Base-by-base conservation (phyloP, 1,284 basidiomycete species). In the Pisolithus thermaeus region DNA sequence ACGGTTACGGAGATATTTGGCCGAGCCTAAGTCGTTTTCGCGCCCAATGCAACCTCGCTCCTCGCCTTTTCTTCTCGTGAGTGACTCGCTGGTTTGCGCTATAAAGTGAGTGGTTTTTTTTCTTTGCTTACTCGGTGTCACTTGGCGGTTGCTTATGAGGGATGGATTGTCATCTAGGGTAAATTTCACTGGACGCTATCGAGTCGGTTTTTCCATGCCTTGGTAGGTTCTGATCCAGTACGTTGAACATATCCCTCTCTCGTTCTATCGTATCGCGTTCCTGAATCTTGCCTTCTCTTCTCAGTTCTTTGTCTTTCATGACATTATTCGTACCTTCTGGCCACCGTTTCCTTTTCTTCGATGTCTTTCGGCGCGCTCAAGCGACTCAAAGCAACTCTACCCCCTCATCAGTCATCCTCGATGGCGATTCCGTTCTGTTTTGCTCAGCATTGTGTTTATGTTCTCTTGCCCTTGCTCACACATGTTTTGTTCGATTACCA, bases 1-100 rank as follows among this genome's bases (percentile, higher is more conserved):
- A 79, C 76, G 37, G 70, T 79, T 50, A 77, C 75, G 28, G 76
- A 79, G 54, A 73, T 78, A 53, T 78, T 77, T 44, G 50, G 62
- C 43, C 67, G 53, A 67, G 28, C 23, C 20, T 9, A 39, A 28
- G n/a, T 25, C 59, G 50, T 55, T 52, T 7, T 40, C 53, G 50
- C 39, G 32, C 5, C 32, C 32, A 35, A 5, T 35, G 3, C 32
- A 35, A 35, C 2, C 32, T 14, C 12, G 12, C 12, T 35, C 14
- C 12, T 14, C 32, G 12, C 32, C 32, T 56, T 55, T 43, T 43
- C 7, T 8, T 43, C 22, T n/a, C 42, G 9, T 28, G 3, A 14
- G 42, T 11, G 42, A 25, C 6, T 51, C 48, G 51, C 42, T 16
- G 43, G 46, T 53, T 32, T 44, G 41, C 14, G 11, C 39, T 14